These are phyloP conservation scores for Ascochyta lentis DNA, from an alignment of 2,329 filamentous ascomycete species.

Conservation along the genomic window DNA sequence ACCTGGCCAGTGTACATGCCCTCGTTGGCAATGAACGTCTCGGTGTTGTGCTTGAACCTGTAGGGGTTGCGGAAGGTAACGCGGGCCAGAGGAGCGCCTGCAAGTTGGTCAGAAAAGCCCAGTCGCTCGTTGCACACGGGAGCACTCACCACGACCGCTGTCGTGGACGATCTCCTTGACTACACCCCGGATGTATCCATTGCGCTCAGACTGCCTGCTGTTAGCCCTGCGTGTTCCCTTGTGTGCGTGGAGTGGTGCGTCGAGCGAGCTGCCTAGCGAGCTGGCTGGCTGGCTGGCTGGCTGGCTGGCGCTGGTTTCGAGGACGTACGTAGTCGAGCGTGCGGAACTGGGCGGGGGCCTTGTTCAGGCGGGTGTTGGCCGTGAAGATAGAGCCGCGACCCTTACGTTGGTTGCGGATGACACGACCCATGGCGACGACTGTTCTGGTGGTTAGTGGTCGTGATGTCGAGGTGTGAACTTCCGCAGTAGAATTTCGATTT, in stretches of 20 bases:
- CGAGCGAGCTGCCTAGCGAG: background rate
- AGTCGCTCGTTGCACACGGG: conserved; percentile 8
- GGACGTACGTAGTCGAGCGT: conserved; percentile 80
- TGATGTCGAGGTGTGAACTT: conserved; percentile 1
- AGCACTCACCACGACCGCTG: conserved; percentile 81
- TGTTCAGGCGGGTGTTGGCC: conserved; percentile 75
- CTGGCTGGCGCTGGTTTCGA: conserved; percentile 1
- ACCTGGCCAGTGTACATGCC: conserved; percentile 99
- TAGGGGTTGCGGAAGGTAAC: conserved; percentile 98
- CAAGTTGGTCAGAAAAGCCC: conserved; percentile 28
- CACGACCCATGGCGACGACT: conserved; percentile 64
- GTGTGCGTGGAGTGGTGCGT: background rate
- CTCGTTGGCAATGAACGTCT: conserved; percentile 99
- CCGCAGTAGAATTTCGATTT: background rate
- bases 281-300: background rate
- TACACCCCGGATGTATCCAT: conserved; percentile 96
- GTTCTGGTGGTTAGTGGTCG: conserved; percentile 31
- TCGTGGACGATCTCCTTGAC: conserved; percentile 99
- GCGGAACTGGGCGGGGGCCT: conserved; percentile 94
- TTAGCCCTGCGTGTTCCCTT: conserved; percentile 45
- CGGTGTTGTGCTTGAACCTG: conserved; percentile 94
- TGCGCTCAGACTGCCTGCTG: conserved; percentile 71
- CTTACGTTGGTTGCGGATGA: conserved; percentile 76
- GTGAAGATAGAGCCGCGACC: conserved; percentile 80
- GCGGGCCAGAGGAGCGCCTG: conserved; percentile 82